Base-by-base conservation (phyloP, 2,329 filamentous ascomycete genomes). In the Fusarium burgessii region DNA sequence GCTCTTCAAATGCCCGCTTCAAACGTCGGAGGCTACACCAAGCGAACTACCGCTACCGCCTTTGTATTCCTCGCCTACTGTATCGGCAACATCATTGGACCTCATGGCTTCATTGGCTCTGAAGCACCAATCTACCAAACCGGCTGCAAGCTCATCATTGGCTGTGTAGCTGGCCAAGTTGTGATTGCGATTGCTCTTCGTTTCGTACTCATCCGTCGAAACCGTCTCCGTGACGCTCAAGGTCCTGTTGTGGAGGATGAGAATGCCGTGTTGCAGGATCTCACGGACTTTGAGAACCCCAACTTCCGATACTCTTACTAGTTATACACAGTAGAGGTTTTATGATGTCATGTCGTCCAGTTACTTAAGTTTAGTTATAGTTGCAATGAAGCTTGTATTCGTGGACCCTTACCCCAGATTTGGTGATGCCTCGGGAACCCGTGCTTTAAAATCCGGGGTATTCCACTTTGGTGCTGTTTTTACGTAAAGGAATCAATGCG, bases 1-100 rank as follows among this genome's bases (percentile, higher is more conserved):
- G 85, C 86, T 1, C 80, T 89, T 20, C 87, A 87, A 69, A 82
- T 87, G 77, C 86, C 85, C 6, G 82, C 84, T 3, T 80, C 82
- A 32, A 87, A 87, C 55, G 74, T 86, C 3, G 84, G 81, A 2
- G 84, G 84, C 7, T 85, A 85, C 67, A 86, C 84, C 1, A 86
- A 86, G 77, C 80, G 84, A 18, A 82, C 82, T 7, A 85, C 84
- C 0, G 78, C 80, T 3, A 83, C 84, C 3, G 84, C 84, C 2
- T 78, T 86, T n/a, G 83, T 85, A 13, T 86, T 86, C 70, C 63
- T 84, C 5, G 68, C 82, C 7, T 84, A 84, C 66, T 85, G 83
- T 41, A 75, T 74, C 35, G 74, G 74, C 43, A 76, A 76, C 61
- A 75, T 76, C 36, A 70, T 76, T 42, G 74, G 74, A 0, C 74